phyloP scores from a whole-genome alignment of 2,329 filamentous ascomycete genomes.

The Alternaria viburni region DNA sequence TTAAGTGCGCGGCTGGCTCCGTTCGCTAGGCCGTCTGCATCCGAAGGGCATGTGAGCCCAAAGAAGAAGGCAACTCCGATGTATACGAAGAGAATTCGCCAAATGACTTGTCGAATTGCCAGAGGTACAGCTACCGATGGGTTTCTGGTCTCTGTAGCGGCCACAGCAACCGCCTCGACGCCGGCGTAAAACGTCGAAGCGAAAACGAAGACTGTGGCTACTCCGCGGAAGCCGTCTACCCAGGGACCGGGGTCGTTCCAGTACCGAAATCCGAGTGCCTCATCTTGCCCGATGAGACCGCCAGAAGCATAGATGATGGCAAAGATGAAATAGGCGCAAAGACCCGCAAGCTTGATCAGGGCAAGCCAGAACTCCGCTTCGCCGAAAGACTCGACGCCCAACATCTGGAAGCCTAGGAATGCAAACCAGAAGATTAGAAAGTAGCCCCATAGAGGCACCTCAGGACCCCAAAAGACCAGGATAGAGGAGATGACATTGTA shows the following conservation, averaged over 20 bases:
- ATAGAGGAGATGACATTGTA: constrained; percentile 74
- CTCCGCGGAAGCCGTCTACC: constrained; percentile 50
- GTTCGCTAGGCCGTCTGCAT: constrained; percentile 68
- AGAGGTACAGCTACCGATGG: constrained; percentile 54
- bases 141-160: constrained; percentile 49
- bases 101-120: constrained; percentile 56
- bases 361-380: constrained; percentile 54
- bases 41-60: constrained; percentile 72
- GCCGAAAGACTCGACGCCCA: constrained; percentile 51
- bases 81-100: constrained; percentile 53
- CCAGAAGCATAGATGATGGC: constrained; percentile 48
- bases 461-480: constrained; percentile 68
- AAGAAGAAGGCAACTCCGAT: constrained; percentile 53
- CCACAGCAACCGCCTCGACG: constrained; percentile 46
- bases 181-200: constrained; percentile 51
- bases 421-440: constrained; percentile 52
- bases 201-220: constrained; percentile 53
- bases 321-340: constrained; percentile 51
- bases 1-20: constrained; percentile 68
- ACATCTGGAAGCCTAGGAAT: constrained; percentile 48
- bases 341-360: constrained; percentile 47
- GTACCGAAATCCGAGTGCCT: constrained; percentile 45
- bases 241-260: constrained; percentile 51
- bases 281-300: constrained; percentile 39
- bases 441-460: constrained; percentile 50